These are phyloP conservation scores for Diaporthe sp. DNA, from an alignment of 2,329 filamentous ascomycete species.

Conservation along the genomic window DNA sequence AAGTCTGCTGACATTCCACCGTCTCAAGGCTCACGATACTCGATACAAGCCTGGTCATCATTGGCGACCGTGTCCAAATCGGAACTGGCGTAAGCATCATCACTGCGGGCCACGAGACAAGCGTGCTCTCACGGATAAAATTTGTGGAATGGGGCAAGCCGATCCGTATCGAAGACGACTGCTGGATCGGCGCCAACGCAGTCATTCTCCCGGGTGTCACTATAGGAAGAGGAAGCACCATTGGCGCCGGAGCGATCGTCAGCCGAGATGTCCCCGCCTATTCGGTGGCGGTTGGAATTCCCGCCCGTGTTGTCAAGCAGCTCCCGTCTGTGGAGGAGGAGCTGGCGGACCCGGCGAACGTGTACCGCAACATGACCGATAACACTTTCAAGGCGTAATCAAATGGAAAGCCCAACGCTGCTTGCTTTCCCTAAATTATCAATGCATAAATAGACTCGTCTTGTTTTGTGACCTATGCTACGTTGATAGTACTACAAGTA, in stretches of 20 bases:
- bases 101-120: conserved; percentile 77
- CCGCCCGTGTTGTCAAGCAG: conserved; percentile 66
- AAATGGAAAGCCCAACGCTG: background rate
- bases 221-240: conserved; percentile 77
- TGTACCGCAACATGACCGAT: conserved; percentile 1
- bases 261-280: conserved; percentile 77
- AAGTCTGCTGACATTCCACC: background rate
- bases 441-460: background rate
- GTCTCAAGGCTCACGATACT: conserved; percentile 63
- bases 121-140: conserved; percentile 56
- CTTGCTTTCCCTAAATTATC: rapidly evolving
- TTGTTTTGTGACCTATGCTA: background rate
- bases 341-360: background rate
- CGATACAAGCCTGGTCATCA: conserved; percentile 75
- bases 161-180: conserved; percentile 82
- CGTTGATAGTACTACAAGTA: too few species aligned
- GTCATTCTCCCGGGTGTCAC: conserved; percentile 80
- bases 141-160: conserved; percentile 71
- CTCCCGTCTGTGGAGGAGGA: conserved; percentile 35
- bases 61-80: conserved; percentile 77
- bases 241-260: conserved; percentile 85
- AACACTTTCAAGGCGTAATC: background rate
- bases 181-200: conserved; percentile 80
- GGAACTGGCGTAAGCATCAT: conserved; percentile 79
- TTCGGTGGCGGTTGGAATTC: conserved; percentile 73